Percentiles rank a stretch among this genome's conserved stretches.
Conservation (phyloP, 768 basidiomycete species). For the Pisolithus microcarpus region DNA sequence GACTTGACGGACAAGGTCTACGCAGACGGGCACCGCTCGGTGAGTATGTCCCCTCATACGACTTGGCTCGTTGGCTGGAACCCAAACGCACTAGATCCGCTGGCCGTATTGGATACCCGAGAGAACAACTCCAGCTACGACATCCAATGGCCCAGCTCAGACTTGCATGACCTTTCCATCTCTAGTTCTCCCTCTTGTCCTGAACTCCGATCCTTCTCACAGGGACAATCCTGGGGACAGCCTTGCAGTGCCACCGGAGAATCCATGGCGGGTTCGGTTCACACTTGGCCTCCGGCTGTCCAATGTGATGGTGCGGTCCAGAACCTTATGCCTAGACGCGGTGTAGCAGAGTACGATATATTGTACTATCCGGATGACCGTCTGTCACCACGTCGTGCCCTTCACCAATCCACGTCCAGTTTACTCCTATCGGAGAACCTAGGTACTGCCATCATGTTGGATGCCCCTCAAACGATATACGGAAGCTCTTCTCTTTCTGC, state of each 20-base stretch:
- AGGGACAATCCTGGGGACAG: constrained; percentile 6
- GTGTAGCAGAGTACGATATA: constrained; percentile 1
- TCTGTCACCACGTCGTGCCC: constrained; percentile 6
- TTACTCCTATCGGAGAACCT: constrained; percentile 4
- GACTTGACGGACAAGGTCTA: neutral
- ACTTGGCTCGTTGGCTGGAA: neutral
- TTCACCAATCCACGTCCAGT: constrained; percentile 6
- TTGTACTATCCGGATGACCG: constrained; percentile 8
- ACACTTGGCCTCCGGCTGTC: constrained; percentile 17
- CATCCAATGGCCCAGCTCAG: constrained; percentile 3
- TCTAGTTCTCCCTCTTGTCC: neutral
- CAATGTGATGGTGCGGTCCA: neutral
- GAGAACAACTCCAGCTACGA: constrained; percentile 11
- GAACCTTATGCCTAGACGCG: constrained; percentile 3
- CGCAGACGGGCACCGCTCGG: constrained; percentile 17
- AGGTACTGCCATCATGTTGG: neutral
- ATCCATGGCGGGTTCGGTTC: constrained; percentile 3
- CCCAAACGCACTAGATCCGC: constrained; percentile 16
- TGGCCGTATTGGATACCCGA: constrained; percentile 17
- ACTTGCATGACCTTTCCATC: constrained; percentile 7
- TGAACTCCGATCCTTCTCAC: constrained; percentile 11
- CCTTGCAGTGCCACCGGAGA: constrained; percentile 3
- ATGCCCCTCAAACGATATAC: constrained; percentile 9
- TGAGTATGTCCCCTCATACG: constrained; percentile 12
- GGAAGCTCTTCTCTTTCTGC: constrained; percentile 16